phyloP scores from a whole-genome alignment of 2,329 filamentous ascomycete species.

The Anthostomella pinea region DNA sequence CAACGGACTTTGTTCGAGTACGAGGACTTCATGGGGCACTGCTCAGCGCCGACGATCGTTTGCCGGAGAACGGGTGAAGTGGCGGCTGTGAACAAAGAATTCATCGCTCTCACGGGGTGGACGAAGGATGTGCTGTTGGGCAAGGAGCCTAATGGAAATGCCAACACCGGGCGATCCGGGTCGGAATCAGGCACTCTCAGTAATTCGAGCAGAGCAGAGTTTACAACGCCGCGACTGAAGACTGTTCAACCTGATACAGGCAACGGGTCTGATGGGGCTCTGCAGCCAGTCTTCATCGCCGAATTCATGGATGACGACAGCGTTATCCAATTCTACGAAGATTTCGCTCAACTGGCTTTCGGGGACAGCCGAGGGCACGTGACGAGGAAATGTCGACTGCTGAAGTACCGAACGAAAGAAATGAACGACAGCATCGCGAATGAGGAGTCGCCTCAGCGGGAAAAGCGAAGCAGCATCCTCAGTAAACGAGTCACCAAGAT shows the following conservation, averaged over 20 bases:
- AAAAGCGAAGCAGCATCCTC: slow-evolving; percentile 46
- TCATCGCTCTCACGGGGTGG: slow-evolving; percentile 94
- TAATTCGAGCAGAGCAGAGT: slow-evolving; percentile 40
- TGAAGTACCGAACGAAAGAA: slow-evolving; percentile 84
- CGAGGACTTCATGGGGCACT: slow-evolving; percentile 86
- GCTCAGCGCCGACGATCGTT: slow-evolving; percentile 86
- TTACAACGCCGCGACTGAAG: slow-evolving; percentile 51
- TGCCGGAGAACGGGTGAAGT: slow-evolving; percentile 91
- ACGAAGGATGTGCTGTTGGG: slow-evolving; percentile 84
- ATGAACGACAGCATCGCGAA: slow-evolving; percentile 38
- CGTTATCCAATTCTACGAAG: slow-evolving; percentile 92
- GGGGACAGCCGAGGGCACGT: slow-evolving; percentile 85
- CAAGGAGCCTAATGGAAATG: slow-evolving; percentile 81
- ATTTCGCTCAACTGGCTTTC: slow-evolving; percentile 90
- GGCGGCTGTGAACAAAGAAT: slow-evolving; percentile 94
- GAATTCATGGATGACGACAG: slow-evolving; percentile 92
- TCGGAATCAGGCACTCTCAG: slow-evolving; percentile 43
- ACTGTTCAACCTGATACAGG: slow-evolving; percentile 40
- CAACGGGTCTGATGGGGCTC: slow-evolving; percentile 45
- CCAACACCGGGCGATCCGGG: slow-evolving; percentile 64
- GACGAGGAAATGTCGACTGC: slow-evolving; percentile 76
- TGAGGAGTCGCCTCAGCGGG: slow-evolving; percentile 46
- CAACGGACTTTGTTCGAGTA: slow-evolving; percentile 91
- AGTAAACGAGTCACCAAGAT: slow-evolving; percentile 61
- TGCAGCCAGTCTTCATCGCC: slow-evolving; percentile 82